These are phyloP conservation scores for Raphanus raphanistrum DNA, from an alignment of 345 rosid genomes.

Conservation along the genomic window DNA sequence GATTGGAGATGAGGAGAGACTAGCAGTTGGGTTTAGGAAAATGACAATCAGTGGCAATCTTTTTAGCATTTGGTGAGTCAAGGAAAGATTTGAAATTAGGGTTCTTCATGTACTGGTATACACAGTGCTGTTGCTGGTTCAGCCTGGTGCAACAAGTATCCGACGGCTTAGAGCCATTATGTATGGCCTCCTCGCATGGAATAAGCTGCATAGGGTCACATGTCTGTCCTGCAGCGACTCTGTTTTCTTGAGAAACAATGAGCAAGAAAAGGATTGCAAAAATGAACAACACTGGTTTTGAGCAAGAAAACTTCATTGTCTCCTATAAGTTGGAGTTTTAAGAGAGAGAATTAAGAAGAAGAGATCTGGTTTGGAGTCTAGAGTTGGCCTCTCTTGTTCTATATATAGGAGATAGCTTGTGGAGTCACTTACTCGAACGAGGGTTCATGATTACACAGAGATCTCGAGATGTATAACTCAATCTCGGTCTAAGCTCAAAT, in stretches of 20 bases:
- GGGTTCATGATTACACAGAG: slow-evolving; percentile 14
- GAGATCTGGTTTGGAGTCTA: slow-evolving; percentile 18
- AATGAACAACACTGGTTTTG: slow-evolving; percentile 40
- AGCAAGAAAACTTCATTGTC: slow-evolving; percentile 50
- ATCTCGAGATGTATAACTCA: slow-evolving; percentile 13
- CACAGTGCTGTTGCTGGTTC: slow-evolving; percentile 74
- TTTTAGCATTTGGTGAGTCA: slow-evolving; percentile 78
- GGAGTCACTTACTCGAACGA: slow-evolving; percentile 11
- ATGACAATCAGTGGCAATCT: slow-evolving; percentile 65
- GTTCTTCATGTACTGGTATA: slow-evolving; percentile 71
- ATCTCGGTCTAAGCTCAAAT: background rate
- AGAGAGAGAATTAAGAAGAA: background rate
- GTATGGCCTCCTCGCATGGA: slow-evolving; percentile 64
- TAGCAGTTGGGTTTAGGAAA: slow-evolving; percentile 82
- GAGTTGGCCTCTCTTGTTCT: slow-evolving; percentile 7
- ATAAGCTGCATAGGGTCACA: slow-evolving; percentile 69
- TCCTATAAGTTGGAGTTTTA: background rate
- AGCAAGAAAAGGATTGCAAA: slow-evolving; percentile 42
- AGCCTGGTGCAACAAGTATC: slow-evolving; percentile 64
- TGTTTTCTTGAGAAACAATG: slow-evolving; percentile 44
- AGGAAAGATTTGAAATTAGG: slow-evolving; percentile 61
- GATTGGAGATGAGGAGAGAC: background rate
- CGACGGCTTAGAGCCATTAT: slow-evolving; percentile 53
- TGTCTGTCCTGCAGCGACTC: slow-evolving; percentile 47
- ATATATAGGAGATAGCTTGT: slow-evolving; percentile 22